phyloP scores from a whole-genome alignment of 805 yeast species.

The Nakazawaea peltata region DNA sequence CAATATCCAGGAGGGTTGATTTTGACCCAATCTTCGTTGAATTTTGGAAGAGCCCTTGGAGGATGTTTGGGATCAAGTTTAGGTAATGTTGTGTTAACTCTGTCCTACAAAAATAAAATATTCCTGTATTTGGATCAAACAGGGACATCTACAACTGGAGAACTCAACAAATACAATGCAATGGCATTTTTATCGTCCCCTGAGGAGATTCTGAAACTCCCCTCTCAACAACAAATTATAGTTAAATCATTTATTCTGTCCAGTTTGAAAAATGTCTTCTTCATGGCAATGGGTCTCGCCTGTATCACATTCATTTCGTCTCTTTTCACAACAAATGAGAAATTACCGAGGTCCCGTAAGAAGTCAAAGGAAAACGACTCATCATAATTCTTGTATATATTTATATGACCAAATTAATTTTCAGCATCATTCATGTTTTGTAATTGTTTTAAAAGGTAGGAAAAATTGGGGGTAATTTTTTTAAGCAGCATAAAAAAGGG shows the following conservation, averaged over 20 bases:
- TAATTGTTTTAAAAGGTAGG: too few species aligned
- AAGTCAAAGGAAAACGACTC: too few species aligned
- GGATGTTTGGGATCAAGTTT: conserved; percentile 36
- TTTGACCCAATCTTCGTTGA: conserved; percentile 36
- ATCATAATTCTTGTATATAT: too few species aligned
- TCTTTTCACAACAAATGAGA: conserved; percentile 31
- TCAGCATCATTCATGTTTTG: too few species aligned
- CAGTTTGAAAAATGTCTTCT: conserved; percentile 31
- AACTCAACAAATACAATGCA: not conserved
- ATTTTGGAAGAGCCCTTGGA: conserved; percentile 36
- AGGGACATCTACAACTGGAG: not conserved
- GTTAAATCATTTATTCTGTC: conserved; percentile 22
- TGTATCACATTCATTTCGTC: conserved; percentile 22
- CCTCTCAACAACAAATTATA: conserved; percentile 11
- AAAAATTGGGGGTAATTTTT: too few species aligned
- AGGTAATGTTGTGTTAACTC: conserved; percentile 32
- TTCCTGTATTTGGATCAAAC: not conserved
- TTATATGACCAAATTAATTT: too few species aligned
- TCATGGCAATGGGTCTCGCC: conserved; percentile 29
- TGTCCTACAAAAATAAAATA: conserved; percentile 18
- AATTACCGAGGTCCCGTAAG: conserved; percentile 26
- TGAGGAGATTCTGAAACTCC: not conserved
- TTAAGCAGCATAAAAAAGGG: not conserved
- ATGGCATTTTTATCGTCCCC: conserved; percentile 7
- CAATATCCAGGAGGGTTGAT: conserved; percentile 37